Conservation (phyloP, 2,329 filamentous ascomycete species). For the Fusarium guadeloupense region DNA sequence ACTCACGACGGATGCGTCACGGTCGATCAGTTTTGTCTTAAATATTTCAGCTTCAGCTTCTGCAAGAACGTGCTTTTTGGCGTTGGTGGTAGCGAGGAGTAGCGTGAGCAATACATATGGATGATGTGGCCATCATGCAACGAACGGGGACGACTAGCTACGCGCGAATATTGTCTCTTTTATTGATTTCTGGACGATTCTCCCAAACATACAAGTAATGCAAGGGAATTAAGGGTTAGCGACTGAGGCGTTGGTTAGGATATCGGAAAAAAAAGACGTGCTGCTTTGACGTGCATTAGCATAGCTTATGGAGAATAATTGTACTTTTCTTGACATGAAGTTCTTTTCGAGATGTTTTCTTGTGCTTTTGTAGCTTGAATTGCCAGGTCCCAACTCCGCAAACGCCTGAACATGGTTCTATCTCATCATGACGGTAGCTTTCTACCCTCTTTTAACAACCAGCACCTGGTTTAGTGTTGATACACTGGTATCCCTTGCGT, state of each 20-base stretch:
- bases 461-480: neutral
- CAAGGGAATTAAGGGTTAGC: slow-evolving; percentile 20
- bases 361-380: neutral
- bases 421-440: neutral
- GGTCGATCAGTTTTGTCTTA: slow-evolving; percentile 15
- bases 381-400: slow-evolving; percentile 24
- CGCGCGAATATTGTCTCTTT: slow-evolving; percentile 8
- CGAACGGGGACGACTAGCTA: slow-evolving; percentile 2
- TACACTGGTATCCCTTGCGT: slow-evolving; percentile 11
- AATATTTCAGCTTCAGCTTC: slow-evolving; percentile 3
- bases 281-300: slow-evolving; percentile 2
- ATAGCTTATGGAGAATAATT: slow-evolving; percentile 24
- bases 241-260: slow-evolving; percentile 36
- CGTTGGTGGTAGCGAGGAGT: slow-evolving; percentile 40
- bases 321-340: neutral
- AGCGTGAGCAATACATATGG: slow-evolving; percentile 22
- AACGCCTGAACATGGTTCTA: slow-evolving; percentile 24
- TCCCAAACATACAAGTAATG: slow-evolving; percentile 17
- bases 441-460: neutral
- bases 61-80: slow-evolving; percentile 11
- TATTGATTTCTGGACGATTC: slow-evolving; percentile 3
- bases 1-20: slow-evolving; percentile 35
- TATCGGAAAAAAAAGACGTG: slow-evolving; percentile 27
- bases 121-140: slow-evolving; percentile 14
- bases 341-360: neutral